A percentile compares a stretch with the other conserved stretches of the same genome.
Conservation (phyloP, 305 asterid genomes). For the Withania somnifera region DNA sequence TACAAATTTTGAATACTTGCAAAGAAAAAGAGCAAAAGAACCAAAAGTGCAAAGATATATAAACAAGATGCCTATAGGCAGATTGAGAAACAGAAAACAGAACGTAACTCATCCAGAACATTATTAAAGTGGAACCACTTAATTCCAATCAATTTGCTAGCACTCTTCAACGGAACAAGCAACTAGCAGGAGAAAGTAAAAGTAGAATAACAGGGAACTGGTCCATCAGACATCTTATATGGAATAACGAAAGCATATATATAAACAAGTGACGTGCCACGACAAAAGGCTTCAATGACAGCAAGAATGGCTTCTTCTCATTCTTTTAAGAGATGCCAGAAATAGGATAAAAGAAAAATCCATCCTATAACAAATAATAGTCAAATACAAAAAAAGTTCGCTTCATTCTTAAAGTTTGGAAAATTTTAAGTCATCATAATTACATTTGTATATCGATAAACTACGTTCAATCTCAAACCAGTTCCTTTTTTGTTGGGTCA, state of each 20-base stretch:
- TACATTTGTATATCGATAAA: background rate
- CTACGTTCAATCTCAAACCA: background rate
- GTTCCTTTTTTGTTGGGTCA: background rate
- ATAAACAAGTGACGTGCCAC: background rate
- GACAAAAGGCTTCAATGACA: background rate
- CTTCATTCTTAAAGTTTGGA: background rate
- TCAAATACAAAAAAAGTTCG: background rate
- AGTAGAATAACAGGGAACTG: background rate
- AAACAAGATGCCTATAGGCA: background rate
- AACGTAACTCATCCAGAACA: background rate
- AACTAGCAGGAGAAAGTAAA: background rate
- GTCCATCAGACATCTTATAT: background rate
- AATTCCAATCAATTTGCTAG: background rate
- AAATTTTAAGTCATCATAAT: background rate
- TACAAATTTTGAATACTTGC: background rate
- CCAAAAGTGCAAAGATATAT: background rate
- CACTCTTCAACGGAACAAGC: background rate
- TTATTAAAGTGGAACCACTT: background rate
- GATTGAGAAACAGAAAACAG: background rate
- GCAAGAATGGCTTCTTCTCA: background rate
- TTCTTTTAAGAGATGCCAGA: background rate
- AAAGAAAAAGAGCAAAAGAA: background rate
- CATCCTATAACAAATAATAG: background rate
- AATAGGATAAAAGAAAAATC: background rate
- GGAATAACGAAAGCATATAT: background rate